These are phyloP conservation scores for Acer campestre DNA, from an alignment of 345 rosid species.

Conservation along the genomic window DNA sequence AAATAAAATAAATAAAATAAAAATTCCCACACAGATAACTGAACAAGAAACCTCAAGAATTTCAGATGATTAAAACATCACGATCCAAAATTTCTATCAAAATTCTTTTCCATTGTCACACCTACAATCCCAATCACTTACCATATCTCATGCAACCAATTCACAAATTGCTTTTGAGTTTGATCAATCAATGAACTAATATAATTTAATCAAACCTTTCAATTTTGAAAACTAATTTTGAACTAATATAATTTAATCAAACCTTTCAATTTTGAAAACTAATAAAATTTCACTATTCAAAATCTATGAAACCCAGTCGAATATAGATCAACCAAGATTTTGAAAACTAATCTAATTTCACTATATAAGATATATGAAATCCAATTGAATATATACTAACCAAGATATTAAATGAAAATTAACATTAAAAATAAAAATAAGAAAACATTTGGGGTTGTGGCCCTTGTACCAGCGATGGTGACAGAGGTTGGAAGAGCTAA, in stretches of 20 bases:
- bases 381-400: background rate
- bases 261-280: no score
- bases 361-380: no score
- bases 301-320: background rate
- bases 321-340: no score
- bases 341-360: no score
- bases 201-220: background rate
- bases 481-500: no score
- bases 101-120: background rate
- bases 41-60: background rate
- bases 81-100: background rate
- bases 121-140: background rate
- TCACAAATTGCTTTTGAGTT: background rate
- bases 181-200: background rate
- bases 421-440: no score
- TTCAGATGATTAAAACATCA: background rate
- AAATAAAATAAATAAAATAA: no score
- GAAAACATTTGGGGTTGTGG: background rate
- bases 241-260: no score
- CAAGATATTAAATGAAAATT: background rate
- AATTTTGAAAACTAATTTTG: no score
- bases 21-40: background rate
- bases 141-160: background rate
- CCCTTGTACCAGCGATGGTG: background rate
- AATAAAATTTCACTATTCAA: background rate